Evolutionary conservation across 257 asterid genomes (phyloP), one percentile per base, ranked within the genome.

Genomic region (Przewalskia tangutica): DNA sequence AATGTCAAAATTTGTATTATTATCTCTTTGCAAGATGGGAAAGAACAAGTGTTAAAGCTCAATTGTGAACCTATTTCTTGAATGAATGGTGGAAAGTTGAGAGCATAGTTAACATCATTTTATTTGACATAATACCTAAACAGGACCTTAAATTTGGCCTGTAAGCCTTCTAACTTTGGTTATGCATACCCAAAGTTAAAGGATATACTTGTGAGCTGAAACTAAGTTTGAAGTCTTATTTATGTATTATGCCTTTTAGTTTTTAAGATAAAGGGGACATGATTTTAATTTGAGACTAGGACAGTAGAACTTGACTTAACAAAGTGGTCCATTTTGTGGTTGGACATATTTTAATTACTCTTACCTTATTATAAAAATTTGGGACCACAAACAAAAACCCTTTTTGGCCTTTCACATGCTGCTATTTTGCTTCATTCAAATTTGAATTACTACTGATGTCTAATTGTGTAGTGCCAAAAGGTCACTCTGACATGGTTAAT

Each of bases 241-340:
- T 27, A 27, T 27, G 32, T 27, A 27, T 27, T 27, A 27, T 27
- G 32, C 32, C 32, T 27, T 27, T 27, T 0, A 27, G 32, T 38
- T 38, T 38, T 70, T 32, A 44, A n/a, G 46, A 16, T 46, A n/a
- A 38, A 80, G 12, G 46, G 36, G 18, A 56, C 46, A 83, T 70
- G 60, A 77, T 48, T 62, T 60, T 12, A 40, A 68, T 11, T 64
- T 53, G 42, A 63, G 84, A 75, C 40, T 23, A 12, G 18, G 32
- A 44, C 32, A 27, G 32, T 27, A 27, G 32, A 27, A 27, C 76
- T 63, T 16, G 51, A 75, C 81, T 60, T 38, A 12, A 20, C 20
- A n/a, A n/a, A 3, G 80, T 81, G 85, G 89, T 81, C 86, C 89
- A 51, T 54, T 64, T 32, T 62, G 38, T 84, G 67, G 81, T 68